Conservation (phyloP, 148 eudicot genomes). For the Polygonum aviculare region DNA sequence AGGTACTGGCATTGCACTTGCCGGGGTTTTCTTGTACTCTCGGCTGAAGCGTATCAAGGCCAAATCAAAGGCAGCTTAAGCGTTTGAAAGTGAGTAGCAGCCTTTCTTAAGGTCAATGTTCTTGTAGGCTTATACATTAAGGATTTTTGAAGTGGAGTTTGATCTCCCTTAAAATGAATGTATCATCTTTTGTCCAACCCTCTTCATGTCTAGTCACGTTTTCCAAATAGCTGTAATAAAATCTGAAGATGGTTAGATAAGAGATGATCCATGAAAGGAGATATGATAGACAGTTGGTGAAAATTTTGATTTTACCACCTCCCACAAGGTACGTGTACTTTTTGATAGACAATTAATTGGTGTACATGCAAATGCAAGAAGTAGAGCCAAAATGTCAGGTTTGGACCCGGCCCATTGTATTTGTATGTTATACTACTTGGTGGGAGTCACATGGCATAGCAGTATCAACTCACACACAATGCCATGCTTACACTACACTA, state of each 20-base stretch:
- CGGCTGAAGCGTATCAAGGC: conserved; percentile 62
- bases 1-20: conserved; percentile 91
- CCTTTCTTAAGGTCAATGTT: neutral
- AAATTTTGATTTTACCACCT: neutral
- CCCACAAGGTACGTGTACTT: neutral
- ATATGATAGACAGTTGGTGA: neutral
- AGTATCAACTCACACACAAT: no score
- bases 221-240: neutral
- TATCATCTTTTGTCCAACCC: conserved; percentile 2
- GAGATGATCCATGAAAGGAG: conserved; percentile 1
- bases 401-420: no score
- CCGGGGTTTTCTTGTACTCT: conserved; percentile 91
- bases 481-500: no score
- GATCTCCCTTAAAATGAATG: neutral
- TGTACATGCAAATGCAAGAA: no score
- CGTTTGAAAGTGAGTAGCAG: neutral
- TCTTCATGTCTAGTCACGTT: neutral
- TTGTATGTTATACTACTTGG: no score
- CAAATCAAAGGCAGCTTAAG: conserved; percentile 60
- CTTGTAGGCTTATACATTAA: neutral
- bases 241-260: neutral
- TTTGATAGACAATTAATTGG: neutral
- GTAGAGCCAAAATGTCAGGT: no score
- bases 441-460: no score
- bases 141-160: neutral